phyloP scores from a whole-genome alignment of 2,329 filamentous ascomycete genomes.

The Neocatenulostroma microsporum region DNA sequence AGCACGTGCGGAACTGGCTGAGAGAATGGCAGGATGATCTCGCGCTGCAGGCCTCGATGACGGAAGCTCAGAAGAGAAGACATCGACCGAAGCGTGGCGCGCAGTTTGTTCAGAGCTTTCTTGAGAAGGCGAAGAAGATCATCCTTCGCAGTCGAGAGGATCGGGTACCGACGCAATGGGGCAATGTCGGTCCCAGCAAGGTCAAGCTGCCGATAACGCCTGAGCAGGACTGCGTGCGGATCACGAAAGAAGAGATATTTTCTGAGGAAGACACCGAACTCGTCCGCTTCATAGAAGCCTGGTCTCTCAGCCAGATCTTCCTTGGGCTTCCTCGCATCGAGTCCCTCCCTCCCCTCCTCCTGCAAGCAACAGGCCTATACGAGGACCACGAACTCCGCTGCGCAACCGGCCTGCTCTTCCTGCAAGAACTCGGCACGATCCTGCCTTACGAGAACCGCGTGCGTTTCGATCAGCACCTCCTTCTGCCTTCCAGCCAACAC shows the following conservation, averaged over 20 bases:
- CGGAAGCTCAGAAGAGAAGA: slow-evolving; percentile 7
- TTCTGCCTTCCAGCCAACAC: slow-evolving; percentile 43
- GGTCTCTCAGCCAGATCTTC: slow-evolving; percentile 54
- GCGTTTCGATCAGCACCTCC: slow-evolving; percentile 51
- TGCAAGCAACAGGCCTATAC: slow-evolving; percentile 58
- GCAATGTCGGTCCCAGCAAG: slow-evolving; percentile 34
- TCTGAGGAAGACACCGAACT: slow-evolving; percentile 47
- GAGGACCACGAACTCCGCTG: slow-evolving; percentile 43
- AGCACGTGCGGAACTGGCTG: slow-evolving; percentile 45
- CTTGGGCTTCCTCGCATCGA: slow-evolving; percentile 46
- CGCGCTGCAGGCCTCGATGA: slow-evolving; percentile 22
- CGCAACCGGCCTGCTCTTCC: slow-evolving; percentile 53
- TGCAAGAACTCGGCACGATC: slow-evolving; percentile 68
- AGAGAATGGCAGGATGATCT: slow-evolving; percentile 47
- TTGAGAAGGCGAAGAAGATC: slow-evolving; percentile 34
- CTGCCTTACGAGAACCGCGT: slow-evolving; percentile 62
- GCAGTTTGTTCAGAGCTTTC: slow-evolving; percentile 31
- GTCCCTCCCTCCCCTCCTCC: slow-evolving; percentile 55
- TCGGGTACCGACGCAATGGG: slow-evolving; percentile 28
- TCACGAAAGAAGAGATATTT: slow-evolving; percentile 34
- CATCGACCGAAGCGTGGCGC: slow-evolving; percentile 16
- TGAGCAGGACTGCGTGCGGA: slow-evolving; percentile 19
- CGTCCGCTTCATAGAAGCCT: slow-evolving; percentile 62
- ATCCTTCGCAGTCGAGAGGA: slow-evolving; percentile 33
- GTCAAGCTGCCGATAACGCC: slow-evolving; percentile 18